Conservation (phyloP, 345 rosid genomes). For the Pistacia integerrima region DNA sequence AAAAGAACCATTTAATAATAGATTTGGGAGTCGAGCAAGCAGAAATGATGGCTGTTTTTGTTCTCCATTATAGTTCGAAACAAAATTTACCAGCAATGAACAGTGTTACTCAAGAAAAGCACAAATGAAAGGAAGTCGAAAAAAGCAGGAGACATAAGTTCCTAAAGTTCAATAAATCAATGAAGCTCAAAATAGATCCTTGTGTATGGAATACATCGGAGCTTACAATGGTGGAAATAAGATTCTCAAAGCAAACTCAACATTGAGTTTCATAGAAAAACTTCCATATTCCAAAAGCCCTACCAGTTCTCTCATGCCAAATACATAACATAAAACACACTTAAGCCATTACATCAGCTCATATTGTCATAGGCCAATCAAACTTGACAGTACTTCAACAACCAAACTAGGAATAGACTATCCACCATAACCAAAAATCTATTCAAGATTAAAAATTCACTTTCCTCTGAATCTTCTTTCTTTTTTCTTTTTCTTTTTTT, state of each 20-base stretch:
- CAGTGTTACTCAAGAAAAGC: neutral
- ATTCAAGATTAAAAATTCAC: no score
- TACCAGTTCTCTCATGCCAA: neutral
- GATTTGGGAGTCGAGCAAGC: constrained; percentile 89
- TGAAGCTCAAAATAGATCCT: neutral
- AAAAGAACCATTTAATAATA: constrained; percentile 89
- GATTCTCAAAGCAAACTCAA: neutral
- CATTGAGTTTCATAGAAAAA: neutral
- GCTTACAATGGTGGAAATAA: neutral
- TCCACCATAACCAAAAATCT: no score
- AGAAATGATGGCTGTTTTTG: constrained; percentile 88
- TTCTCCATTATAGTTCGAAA: constrained; percentile 86
- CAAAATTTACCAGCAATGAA: constrained; percentile 44
- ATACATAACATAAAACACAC: neutral
- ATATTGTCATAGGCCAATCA: no score
- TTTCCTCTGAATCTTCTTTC: no score
- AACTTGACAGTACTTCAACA: no score
- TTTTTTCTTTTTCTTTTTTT: no score
- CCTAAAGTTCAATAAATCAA: neutral
- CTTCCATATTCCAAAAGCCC: neutral
- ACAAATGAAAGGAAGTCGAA: neutral
- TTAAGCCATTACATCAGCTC: no score
- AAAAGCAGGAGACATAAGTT: neutral
- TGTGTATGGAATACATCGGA: neutral
- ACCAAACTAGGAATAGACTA: no score